These are phyloP conservation scores for Penicillium longicatenatum DNA, from an alignment of 495 filamentous ascomycete species.

Conservation along the genomic window DNA sequence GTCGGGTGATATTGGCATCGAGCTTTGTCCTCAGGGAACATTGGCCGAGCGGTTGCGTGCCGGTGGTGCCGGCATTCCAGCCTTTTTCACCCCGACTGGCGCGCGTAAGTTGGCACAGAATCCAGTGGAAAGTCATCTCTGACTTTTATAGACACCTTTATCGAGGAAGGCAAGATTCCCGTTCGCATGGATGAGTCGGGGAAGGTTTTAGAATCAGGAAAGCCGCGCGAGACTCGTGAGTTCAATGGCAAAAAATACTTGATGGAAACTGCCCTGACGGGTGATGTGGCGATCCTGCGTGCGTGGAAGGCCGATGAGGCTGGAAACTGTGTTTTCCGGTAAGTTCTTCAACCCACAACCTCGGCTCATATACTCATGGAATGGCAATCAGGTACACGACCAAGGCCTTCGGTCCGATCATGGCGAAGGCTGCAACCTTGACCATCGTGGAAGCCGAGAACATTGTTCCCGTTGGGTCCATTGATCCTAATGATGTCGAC, in stretches of 20 bases:
- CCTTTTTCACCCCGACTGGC: conserved; percentile 88
- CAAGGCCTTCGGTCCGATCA: conserved; percentile 75
- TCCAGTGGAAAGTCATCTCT: not conserved
- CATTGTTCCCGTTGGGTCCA: conserved; percentile 81
- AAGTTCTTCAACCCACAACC: conserved; percentile 32
- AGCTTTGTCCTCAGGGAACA: conserved; percentile 88
- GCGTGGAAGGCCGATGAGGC: conserved; percentile 85
- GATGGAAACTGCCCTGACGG: conserved; percentile 80
- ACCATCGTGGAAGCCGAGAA: conserved; percentile 94
- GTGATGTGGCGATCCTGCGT: conserved; percentile 86
- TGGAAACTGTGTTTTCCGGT: conserved; percentile 89
- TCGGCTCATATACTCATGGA: conserved; percentile 49
- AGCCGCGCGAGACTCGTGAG: conserved; percentile 77
- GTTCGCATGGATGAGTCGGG: conserved; percentile 75
- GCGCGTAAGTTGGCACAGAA: conserved; percentile 51
- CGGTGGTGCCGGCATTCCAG: conserved; percentile 84
- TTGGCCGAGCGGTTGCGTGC: conserved; percentile 82
- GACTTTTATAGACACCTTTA: conserved; percentile 55
- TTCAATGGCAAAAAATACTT: conserved; percentile 85
- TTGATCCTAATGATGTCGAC: conserved; percentile 77
- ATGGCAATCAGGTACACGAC: conserved; percentile 43
- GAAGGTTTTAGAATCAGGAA: conserved; percentile 67
- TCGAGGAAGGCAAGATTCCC: conserved; percentile 84
- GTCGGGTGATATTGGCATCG: conserved; percentile 77
- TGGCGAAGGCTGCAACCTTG: conserved; percentile 83